Conservation (phyloP, 208 protist species). For the Leishmania major region DNA sequence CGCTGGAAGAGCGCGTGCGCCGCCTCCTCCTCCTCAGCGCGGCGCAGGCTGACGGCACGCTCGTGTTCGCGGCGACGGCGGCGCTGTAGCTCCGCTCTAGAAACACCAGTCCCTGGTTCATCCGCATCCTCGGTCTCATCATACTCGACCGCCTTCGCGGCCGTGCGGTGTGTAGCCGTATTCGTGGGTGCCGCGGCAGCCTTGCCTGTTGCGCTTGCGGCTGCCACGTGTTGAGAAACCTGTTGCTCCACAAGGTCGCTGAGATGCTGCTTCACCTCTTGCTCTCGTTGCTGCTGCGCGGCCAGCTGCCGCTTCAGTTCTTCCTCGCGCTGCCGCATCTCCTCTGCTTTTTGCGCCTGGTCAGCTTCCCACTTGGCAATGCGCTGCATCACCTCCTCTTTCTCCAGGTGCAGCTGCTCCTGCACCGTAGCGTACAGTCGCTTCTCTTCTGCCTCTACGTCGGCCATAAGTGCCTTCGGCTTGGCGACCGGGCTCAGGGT, state of each 20-base stretch:
- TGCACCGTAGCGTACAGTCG: slow-evolving; percentile 22
- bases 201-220: slow-evolving; percentile 7
- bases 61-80: slow-evolving; percentile 77
- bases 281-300: slow-evolving; percentile 39
- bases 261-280: slow-evolving; percentile 41
- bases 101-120: not conserved
- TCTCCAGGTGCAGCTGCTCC: slow-evolving; percentile 32
- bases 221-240: slow-evolving; percentile 34
- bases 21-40: slow-evolving; percentile 81
- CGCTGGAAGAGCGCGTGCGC: slow-evolving; percentile 82
- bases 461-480: slow-evolving; percentile 16
- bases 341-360: slow-evolving; percentile 42
- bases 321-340: slow-evolving; percentile 40
- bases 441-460: slow-evolving; percentile 31
- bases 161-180: slow-evolving; percentile 3
- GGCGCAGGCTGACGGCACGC: slow-evolving; percentile 58
- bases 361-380: slow-evolving; percentile 44
- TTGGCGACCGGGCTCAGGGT: not conserved
- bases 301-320: slow-evolving; percentile 36
- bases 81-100: slow-evolving; percentile 50
- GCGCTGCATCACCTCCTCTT: slow-evolving; percentile 34
- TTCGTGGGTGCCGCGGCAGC: slow-evolving; percentile 4
- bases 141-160: slow-evolving; percentile 10
- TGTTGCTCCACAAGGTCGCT: slow-evolving; percentile 41
- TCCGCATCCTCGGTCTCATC: slow-evolving; percentile 11